Evolutionary conservation across 1,284 basidiomycete species (phyloP), one percentile per base, ranked within the genome.

Genomic region (Moesziomyces sp.): DNA sequence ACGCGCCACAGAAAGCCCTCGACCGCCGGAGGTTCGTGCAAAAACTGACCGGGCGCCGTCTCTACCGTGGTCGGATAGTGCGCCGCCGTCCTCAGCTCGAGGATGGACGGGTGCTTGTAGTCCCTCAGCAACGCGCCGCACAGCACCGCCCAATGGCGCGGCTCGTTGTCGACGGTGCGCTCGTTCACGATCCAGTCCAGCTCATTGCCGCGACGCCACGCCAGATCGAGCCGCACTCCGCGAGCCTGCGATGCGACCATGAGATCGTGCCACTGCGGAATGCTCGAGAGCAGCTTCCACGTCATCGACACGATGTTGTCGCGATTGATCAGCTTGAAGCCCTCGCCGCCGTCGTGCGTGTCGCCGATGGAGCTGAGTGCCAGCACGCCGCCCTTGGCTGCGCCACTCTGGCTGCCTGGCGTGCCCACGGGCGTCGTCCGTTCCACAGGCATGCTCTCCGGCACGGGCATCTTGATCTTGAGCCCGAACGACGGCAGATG

Each of bases 101-200:
- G 87, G 26, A 88, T 86, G 8, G 89, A 87, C 11, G 73, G 64
- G 16, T 66, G 57, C 23, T 58, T 59, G 49, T 55, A 68, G 85
- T 91, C 88, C 72, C 87, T 87, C 62, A 93, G 86, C 23, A 91
- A 88, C 35, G 92, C 77, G 21, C 92, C 93, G 74, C 88, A 91
- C 13, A 94, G 83, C 1, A 92, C 89, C 2, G 88, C 87, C 91
- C 91, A 93, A 43, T 87, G 86, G 44, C 92, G 87, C n/a, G 84
- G 78, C 52, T 87, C 84, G 14, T 89, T 91, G 23, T 88, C 86
- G 1, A 91, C 86, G 75, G 92, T 91, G 18, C 86, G 83, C 26
- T 90, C 88, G 47, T 91, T 86, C 88, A 89, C 90, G 42, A 93
- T 87, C 93, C 93, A 94, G 80, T 94, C 92, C 48, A 93, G 83